A percentile compares a stretch with the other conserved stretches of the same genome.
Conservation (phyloP, 352 stramenopile genomes). For the Pythium aristosporum region DNA sequence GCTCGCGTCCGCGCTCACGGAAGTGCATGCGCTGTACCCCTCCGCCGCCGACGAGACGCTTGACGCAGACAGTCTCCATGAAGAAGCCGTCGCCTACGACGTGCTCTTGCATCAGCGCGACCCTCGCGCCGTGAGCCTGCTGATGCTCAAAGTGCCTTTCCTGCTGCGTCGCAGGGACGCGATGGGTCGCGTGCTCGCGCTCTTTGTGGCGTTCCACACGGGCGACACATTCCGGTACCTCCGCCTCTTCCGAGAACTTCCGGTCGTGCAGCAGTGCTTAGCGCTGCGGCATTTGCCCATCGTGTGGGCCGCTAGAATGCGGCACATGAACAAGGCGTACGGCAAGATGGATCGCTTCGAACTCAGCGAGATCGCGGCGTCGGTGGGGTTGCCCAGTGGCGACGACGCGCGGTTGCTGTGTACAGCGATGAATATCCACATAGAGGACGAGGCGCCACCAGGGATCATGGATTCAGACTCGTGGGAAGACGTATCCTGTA, state of each 20-base stretch:
- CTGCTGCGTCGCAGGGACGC: not conserved
- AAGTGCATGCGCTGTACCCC: slow-evolving; percentile 34
- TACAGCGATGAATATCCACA: slow-evolving; percentile 45
- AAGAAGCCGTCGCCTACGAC: slow-evolving; percentile 56
- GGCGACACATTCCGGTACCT: slow-evolving; percentile 43
- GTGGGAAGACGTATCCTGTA: slow-evolving; percentile 1
- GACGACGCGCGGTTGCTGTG: slow-evolving; percentile 36
- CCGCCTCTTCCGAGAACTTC: slow-evolving; percentile 27
- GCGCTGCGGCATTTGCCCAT: slow-evolving; percentile 39
- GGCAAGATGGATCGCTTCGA: slow-evolving; percentile 58
- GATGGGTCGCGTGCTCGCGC: slow-evolving; percentile 30
- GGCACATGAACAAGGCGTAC: slow-evolving; percentile 61
- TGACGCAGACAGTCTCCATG: not conserved
- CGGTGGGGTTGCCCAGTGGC: slow-evolving; percentile 26
- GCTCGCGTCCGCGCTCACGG: slow-evolving; percentile 53
- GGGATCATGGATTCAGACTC: not conserved
- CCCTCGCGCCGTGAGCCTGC: slow-evolving; percentile 38
- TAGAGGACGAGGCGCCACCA: slow-evolving; percentile 9
- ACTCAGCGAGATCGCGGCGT: slow-evolving; percentile 39
- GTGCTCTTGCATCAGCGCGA: slow-evolving; percentile 61
- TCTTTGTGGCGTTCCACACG: slow-evolving; percentile 59
- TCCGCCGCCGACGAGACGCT: slow-evolving; percentile 28
- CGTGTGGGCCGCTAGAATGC: slow-evolving; percentile 37
- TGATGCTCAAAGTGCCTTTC: slow-evolving; percentile 36
- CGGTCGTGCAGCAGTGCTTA: slow-evolving; percentile 42